Base-by-base conservation (phyloP, 2,329 filamentous ascomycete genomes). In the Tolypocladium capitatum region DNA sequence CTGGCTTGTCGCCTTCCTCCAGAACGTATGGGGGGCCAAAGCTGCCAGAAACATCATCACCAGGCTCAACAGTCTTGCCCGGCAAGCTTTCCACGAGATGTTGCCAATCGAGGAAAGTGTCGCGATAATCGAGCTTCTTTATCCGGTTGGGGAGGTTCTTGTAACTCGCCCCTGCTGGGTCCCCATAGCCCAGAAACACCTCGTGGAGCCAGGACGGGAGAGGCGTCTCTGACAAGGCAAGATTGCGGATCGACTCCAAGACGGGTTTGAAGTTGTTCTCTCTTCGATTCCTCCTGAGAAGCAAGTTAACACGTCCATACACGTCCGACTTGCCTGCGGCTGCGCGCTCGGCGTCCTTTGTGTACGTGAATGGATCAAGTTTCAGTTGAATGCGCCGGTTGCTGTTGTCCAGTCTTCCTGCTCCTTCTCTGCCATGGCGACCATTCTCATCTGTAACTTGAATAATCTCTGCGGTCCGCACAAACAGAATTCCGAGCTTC, bases 241-340 rank as follows among this genome's bases (percentile, higher is more conserved):
- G 75, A 53, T 80, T 86, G 59, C 84, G 86, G 60, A 98, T 94
- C 1, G 90, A 95, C 58, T 96, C 86, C 33, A 98, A 73, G 10
- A 98, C 83, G 10, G 90, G 82, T 60, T 87, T 94, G 73, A 98
- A 98, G 65, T 98, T 98, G 68, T 98, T 98, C 65, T 98, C 92
- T 50, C 90, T 76, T 28, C 86, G 83, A 61, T 80, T 83, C 55
- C 92, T 78, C 49, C 92, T 83, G 46, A 95, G 75, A 47, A 98
- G 71, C 36, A 97, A 68, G 59, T 98, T 98, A 59, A 98, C 81
- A 32, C 74, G 75, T 42, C 86, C 82, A 63, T 96, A 96, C 5
- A 94, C 72, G 57, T 94, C 84, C 1, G 78, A 71, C 57, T 85
- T 84, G n/a, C 82, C 84, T 50, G 75, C 71, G 10, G 76, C 70